These are phyloP conservation scores for Fusarium nygamai DNA, from an alignment of 2,329 filamentous ascomycete species.

Conservation along the genomic window DNA sequence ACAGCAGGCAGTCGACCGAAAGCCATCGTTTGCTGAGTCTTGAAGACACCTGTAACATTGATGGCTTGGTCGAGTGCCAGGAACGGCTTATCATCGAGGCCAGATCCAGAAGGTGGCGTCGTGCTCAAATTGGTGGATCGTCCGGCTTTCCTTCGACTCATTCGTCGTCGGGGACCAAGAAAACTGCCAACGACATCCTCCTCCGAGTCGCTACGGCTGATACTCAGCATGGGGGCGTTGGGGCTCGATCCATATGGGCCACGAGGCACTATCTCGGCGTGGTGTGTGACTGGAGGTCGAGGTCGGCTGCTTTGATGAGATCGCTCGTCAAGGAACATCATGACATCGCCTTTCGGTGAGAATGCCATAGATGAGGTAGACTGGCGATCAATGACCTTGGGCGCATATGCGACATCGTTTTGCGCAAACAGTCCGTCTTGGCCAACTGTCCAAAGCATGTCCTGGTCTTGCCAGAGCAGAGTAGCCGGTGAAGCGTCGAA, in stretches of 20 bases:
- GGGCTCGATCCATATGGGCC: constrained; percentile 61
- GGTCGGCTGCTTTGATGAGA: constrained; percentile 53
- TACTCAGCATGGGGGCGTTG: constrained; percentile 60
- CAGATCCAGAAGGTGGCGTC: constrained; percentile 60
- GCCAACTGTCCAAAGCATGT: constrained; percentile 73
- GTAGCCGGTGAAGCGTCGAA: constrained; percentile 67
- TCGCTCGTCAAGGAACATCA: constrained; percentile 71
- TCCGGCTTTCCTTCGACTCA: constrained; percentile 53
- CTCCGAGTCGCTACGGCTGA: constrained; percentile 72
- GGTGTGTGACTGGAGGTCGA: constrained; percentile 51
- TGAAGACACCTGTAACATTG: constrained; percentile 66
- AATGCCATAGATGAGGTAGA: constrained; percentile 70
- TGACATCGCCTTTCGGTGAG: constrained; percentile 66
- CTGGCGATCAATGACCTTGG: constrained; percentile 70
- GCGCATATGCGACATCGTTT: constrained; percentile 72
- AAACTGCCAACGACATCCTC: constrained; percentile 72
- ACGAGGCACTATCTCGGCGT: constrained; percentile 49
- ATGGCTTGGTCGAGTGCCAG: constrained; percentile 68
- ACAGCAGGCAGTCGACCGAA: constrained; percentile 66
- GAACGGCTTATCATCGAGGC: constrained; percentile 51
- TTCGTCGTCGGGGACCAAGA: constrained; percentile 58
- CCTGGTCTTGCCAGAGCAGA: constrained; percentile 71
- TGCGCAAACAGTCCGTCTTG: constrained; percentile 71
- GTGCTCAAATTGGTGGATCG: constrained; percentile 61
- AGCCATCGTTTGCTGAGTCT: constrained; percentile 70